Evolutionary conservation across 1,139 yeast genomes (phyloP), one percentile per base, ranked within the genome.

Genomic region (Yamadazyma friedrichii): DNA sequence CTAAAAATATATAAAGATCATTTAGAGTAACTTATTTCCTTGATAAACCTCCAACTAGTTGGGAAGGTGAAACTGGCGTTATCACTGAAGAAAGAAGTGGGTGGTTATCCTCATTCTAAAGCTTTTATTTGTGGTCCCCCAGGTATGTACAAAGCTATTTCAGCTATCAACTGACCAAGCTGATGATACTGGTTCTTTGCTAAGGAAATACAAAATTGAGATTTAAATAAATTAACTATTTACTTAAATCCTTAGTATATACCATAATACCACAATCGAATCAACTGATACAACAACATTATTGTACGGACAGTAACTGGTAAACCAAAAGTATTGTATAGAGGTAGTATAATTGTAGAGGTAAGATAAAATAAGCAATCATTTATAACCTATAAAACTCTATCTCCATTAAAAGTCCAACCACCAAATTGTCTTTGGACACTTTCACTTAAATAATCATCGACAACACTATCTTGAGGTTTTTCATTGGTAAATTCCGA

Each of bases 391-490:
- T 27, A 27, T 12, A 27, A 33, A 15, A 36, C 40, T 24, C 36
- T 62, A 42, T 77, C 81, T 9, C 93, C 96, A 42, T 88, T 88
- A 62, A 89, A 91, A 1, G 97, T 91, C 98, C 98, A 93, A 4
- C 98, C 98, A 38, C 96, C 98, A 72, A 93, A 93, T 65, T 93
- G 98, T 59, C 86, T 84, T 63, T 93, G 98, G 16, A 93, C 96
- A 51, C 91, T 81, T 55, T 87, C 96, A 61, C 88, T 87, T 64
- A 81, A 77, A 52, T 78, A 87, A 58, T 89, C 96, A 59, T 91
- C 96, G 20, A 91, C 97, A 10, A 93, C 98, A 44, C 96, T 86
- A 61, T 93, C 98, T 52, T 89, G 86, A 4, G 98, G 98, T 53
- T 85, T 82, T 56, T 93, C 98, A 55, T 76, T 84, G 9, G 98